These are phyloP conservation scores for Fusarium tanahbumbuense DNA, from an alignment of 2,329 filamentous ascomycete genomes.

Conservation along the genomic window DNA sequence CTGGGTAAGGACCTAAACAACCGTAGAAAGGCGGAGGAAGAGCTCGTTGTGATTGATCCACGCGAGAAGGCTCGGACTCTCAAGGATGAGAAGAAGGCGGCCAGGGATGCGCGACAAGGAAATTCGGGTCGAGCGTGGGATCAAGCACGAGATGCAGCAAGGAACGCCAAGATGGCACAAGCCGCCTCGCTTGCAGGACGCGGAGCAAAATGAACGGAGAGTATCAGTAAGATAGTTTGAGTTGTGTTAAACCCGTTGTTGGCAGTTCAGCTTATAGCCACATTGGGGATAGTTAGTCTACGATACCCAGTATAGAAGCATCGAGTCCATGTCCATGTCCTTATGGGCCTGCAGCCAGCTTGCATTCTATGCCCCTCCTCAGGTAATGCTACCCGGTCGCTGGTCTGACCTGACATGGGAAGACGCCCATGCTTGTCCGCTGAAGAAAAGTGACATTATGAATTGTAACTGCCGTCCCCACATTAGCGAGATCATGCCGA, in stretches of 20 bases:
- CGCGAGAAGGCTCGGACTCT: slow-evolving; percentile 82
- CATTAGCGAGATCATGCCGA: slow-evolving; percentile 21
- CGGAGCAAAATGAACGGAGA: slow-evolving; percentile 60
- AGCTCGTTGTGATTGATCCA: slow-evolving; percentile 93
- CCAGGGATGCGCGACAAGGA: slow-evolving; percentile 65
- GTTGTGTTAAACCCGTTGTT: slow-evolving; percentile 16
- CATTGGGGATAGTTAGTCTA: slow-evolving; percentile 35
- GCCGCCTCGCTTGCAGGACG: slow-evolving; percentile 66
- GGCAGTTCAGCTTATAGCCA: slow-evolving; percentile 8
- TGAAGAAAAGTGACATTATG: slow-evolving; percentile 35
- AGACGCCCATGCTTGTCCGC: slow-evolving; percentile 26
- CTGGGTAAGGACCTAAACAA: slow-evolving; percentile 92
- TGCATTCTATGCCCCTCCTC: slow-evolving; percentile 21
- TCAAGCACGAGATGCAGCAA: slow-evolving; percentile 57
- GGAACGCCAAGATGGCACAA: slow-evolving; percentile 67
- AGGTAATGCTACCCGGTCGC: slow-evolving; percentile 1
- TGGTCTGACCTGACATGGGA: slow-evolving; percentile 3
- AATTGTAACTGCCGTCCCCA: slow-evolving; percentile 35
- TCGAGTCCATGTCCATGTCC: slow-evolving; percentile 17
- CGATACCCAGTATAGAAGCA: slow-evolving; percentile 36
- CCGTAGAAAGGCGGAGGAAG: slow-evolving; percentile 90
- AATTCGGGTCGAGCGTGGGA: slow-evolving; percentile 70
- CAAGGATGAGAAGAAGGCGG: slow-evolving; percentile 71
- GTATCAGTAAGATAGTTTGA: slow-evolving; percentile 17
- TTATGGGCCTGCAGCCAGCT: neutral